Conservation (phyloP, 306 rosid genomes). For the Oemleria cerasiformis region DNA sequence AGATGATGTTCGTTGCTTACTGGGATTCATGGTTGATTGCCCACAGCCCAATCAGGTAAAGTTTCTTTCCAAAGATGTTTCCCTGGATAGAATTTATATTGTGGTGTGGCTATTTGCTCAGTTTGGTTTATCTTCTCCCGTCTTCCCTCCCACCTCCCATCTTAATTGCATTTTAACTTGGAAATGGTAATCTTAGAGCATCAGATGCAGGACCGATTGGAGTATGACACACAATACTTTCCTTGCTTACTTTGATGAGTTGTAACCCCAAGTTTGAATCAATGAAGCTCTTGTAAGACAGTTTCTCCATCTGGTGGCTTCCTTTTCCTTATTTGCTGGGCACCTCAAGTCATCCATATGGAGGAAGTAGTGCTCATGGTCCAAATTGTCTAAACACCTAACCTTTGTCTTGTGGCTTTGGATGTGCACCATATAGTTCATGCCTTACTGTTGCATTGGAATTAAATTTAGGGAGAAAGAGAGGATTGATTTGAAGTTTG, state of each 20-base stretch:
- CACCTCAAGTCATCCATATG: not conserved
- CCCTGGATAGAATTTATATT: not conserved
- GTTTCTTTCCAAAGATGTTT: slow-evolving; percentile 24
- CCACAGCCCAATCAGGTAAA: slow-evolving; percentile 92
- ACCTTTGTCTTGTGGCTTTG: not conserved
- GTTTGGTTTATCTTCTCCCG: not conserved
- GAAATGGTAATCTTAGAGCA: not conserved
- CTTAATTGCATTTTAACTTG: not conserved
- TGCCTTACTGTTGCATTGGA: not conserved
- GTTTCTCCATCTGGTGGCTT: not conserved
- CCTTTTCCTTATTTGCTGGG: not conserved
- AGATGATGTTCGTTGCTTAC: slow-evolving; percentile 74
- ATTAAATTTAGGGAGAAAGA: no score
- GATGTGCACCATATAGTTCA: not conserved
- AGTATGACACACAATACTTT: not conserved
- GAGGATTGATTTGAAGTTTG: not conserved
- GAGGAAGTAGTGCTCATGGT: not conserved
- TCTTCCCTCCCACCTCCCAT: not conserved
- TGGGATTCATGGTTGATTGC: slow-evolving; percentile 87
- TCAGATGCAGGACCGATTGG: not conserved
- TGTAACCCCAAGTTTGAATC: not conserved
- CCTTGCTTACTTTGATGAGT: not conserved
- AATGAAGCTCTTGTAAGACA: not conserved
- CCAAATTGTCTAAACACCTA: not conserved
- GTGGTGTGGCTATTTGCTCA: slow-evolving; percentile 12